A percentile compares a stretch with the other conserved stretches of the same genome.
phyloP scores from a whole-genome alignment of 345 rosid species.

The Eucalyptus regnans region DNA sequence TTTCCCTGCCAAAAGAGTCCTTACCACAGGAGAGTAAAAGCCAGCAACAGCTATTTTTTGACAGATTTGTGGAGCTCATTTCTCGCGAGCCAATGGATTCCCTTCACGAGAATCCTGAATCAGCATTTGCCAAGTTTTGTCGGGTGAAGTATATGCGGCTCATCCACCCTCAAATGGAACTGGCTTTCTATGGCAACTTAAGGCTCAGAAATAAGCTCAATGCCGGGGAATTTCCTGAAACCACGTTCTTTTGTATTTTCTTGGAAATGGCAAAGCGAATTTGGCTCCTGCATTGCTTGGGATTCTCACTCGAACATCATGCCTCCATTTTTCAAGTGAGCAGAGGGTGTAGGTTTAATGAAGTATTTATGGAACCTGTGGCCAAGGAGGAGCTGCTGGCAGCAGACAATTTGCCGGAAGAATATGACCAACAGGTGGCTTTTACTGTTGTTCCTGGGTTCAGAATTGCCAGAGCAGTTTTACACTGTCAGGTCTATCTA shows the following conservation, averaged over 20 bases:
- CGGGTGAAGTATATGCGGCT: slow-evolving; percentile 10
- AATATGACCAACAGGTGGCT: neutral
- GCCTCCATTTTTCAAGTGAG: slow-evolving; percentile 20
- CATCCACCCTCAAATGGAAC: slow-evolving; percentile 25
- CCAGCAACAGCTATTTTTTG: neutral
- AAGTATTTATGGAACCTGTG: slow-evolving; percentile 25
- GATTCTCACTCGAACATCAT: slow-evolving; percentile 7
- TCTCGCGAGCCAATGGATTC: slow-evolving; percentile 8
- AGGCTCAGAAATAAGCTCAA: neutral
- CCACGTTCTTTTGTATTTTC: slow-evolving; percentile 6
- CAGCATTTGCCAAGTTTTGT: slow-evolving; percentile 19
- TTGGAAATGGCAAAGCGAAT: slow-evolving; percentile 21
- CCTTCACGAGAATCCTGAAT: slow-evolving; percentile 9
- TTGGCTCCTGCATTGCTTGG: slow-evolving; percentile 29
- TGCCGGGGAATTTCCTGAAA: slow-evolving; percentile 8
- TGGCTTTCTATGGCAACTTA: slow-evolving; percentile 16
- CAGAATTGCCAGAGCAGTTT: neutral
- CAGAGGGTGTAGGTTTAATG: slow-evolving; percentile 14
- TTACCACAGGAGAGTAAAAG: neutral
- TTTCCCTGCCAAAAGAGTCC: neutral
- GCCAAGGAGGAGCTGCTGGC: neutral
- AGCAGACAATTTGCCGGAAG: neutral
- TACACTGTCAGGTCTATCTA: slow-evolving; percentile 3
- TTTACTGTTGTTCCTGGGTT: slow-evolving; percentile 5
- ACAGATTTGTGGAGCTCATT: slow-evolving; percentile 6